Base-by-base conservation (phyloP, 2,329 filamentous ascomycete species). In the Fusarium penzigii region DNA sequence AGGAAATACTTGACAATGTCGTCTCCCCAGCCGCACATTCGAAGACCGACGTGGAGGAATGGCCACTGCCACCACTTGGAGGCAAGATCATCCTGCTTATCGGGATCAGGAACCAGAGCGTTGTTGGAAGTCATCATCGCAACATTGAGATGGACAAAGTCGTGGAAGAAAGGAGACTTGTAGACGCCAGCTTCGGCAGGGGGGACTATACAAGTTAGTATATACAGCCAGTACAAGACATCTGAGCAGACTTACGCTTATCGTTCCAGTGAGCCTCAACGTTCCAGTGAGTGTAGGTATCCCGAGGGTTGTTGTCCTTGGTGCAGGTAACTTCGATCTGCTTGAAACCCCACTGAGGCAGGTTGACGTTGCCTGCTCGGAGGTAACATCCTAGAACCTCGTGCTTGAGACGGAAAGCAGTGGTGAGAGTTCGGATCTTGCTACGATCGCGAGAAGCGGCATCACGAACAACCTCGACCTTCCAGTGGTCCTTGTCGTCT, bases 61-160 rank as follows among this genome's bases (percentile, higher is more conserved):
- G 94, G 94, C 94, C 94, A 99, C 75, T 99, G 92, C 94, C 94
- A 99, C 80, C 92, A 97, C 61, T 92, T 81, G 13, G 94, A 99
- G 32, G 94, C 94, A 44, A 99, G 84, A 68, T 99, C 94, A 67
- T 99, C 94, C 73, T 99, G 94, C 83, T 99, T 99, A 72, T 99
- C 94, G 5, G 94, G 93, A 68, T 99, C 94, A 5, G 94, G 94
- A 17, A 99, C 91, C 42, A 99, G 85, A 20, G 94, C 94, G 69
- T 99, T 99, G 82, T 99, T 99, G 39, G 94, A 97, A 4, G 94
- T 99, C 93, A 97, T 97, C 94, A 99, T 99, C 57, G 94, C 94
- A 56, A 99, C 94, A 70, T 99, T 99, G 56, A 97, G 79, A 72
- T 99, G 94, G 58, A 99, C 87, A 67, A 99, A 99, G 73, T 99